These are phyloP conservation scores for Cladosporium cucumerinum DNA, from an alignment of 2,329 filamentous ascomycete species.

Conservation along the genomic window DNA sequence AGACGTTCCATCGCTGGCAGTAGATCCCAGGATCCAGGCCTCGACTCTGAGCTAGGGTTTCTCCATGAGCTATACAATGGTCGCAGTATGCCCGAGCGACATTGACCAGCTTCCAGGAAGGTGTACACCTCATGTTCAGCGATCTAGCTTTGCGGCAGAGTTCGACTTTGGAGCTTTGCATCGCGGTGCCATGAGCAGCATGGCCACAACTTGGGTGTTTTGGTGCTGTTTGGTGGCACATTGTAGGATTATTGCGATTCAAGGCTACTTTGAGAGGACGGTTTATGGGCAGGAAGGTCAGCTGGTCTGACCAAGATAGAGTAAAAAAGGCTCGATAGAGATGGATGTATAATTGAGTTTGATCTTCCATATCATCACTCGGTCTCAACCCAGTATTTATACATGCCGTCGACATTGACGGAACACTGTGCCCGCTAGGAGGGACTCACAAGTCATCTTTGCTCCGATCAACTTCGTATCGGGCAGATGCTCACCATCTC, in stretches of 20 bases:
- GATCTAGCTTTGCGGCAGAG: constrained; percentile 19
- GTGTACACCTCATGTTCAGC: constrained; percentile 11
- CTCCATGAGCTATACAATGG: constrained; percentile 27
- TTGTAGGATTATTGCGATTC: not conserved
- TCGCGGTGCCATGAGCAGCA: constrained; percentile 26
- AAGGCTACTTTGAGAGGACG: not conserved
- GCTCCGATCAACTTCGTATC: not conserved
- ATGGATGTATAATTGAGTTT: not conserved
- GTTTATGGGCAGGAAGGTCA: not conserved
- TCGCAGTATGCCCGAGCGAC: constrained; percentile 26
- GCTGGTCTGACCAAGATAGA: not conserved
- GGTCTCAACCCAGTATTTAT: not conserved
- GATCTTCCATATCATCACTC: not conserved
- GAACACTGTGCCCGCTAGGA: not conserved
- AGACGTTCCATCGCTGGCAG: constrained; percentile 22
- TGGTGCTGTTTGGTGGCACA: constrained; percentile 18
- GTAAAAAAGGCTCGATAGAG: not conserved
- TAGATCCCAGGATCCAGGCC: constrained; percentile 26
- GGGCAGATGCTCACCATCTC: not conserved
- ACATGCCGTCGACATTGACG: not conserved
- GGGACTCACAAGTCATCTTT: not conserved
- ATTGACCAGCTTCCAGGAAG: constrained; percentile 22
- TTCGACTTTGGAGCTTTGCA: constrained; percentile 16
- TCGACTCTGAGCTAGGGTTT: constrained; percentile 23
- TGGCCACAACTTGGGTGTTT: constrained; percentile 18